These are phyloP conservation scores for Protea cynaroides DNA, from an alignment of 164 flowering plant genomes.

Conservation along the genomic window DNA sequence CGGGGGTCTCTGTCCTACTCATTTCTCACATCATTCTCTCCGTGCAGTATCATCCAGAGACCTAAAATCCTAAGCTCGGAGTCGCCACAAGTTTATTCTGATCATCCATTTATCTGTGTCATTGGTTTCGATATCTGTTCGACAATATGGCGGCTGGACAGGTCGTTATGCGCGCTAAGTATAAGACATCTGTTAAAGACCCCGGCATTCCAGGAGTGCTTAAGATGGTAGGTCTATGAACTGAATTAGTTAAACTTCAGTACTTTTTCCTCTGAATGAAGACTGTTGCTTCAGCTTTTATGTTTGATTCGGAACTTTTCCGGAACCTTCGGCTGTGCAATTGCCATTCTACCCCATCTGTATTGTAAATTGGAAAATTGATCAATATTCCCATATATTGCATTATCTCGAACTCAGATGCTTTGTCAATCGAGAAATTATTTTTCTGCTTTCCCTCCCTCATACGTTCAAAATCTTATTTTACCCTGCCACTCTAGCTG, in stretches of 20 bases:
- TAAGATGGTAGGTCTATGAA: conserved; percentile 37
- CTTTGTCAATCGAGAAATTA: too few relatives aligned
- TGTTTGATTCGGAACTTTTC: too few relatives aligned
- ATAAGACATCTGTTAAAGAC: conserved; percentile 51
- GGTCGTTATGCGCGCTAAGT: conserved; percentile 60
- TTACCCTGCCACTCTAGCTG: too few relatives aligned
- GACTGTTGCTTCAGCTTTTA: too few relatives aligned
- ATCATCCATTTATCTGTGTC: not conserved
- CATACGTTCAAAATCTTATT: too few relatives aligned
- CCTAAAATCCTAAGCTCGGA: too few relatives aligned
- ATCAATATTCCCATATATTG: not conserved
- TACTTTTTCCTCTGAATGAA: not conserved
- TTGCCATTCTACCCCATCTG: too few relatives aligned
- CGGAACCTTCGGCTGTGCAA: too few relatives aligned
- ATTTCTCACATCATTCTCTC: too few relatives aligned
- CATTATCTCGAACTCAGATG: not conserved
- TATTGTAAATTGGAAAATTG: not conserved
- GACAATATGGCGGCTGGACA: conserved; percentile 32
- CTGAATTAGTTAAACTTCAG: not conserved
- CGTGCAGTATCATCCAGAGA: too few relatives aligned
- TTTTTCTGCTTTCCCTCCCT: too few relatives aligned
- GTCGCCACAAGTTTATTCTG: not conserved
- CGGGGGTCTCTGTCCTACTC: too few relatives aligned
- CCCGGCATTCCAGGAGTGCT: conserved; percentile 70
- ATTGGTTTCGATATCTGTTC: not conserved